Percentiles rank a stretch among this genome's conserved stretches.
Conservation (phyloP, 495 filamentous ascomycete genomes). For the Daldinia loculata region DNA sequence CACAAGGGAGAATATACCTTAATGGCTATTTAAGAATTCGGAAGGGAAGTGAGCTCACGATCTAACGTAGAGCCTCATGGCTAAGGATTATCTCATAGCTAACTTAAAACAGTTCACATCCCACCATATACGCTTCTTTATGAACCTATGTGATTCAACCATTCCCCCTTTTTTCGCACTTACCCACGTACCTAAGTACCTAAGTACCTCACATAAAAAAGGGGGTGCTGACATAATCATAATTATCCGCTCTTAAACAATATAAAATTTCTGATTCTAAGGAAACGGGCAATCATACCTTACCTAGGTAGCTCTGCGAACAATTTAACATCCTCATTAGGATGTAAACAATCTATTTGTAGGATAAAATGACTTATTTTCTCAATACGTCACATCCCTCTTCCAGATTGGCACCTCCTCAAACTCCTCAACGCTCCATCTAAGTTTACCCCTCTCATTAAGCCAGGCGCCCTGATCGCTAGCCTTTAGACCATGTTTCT, state of each 20-base stretch:
- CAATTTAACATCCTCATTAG: too few species aligned
- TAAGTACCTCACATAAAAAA: neutral
- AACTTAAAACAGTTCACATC: too few species aligned
- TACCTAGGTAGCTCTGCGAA: too few species aligned
- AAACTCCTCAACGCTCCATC: slow-evolving; percentile 57
- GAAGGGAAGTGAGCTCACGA: too few species aligned
- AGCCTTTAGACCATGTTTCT: slow-evolving; percentile 44
- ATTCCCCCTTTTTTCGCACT: neutral
- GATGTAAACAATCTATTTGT: neutral
- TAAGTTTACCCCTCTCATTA: slow-evolving; percentile 65
- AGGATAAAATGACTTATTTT: too few species aligned
- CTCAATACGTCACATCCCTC: slow-evolving; percentile 56
- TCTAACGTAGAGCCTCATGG: too few species aligned
- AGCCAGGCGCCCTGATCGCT: slow-evolving; percentile 73
- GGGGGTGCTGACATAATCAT: neutral
- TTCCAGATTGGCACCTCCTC: slow-evolving; percentile 73
- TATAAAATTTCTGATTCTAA: too few species aligned
- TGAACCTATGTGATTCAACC: neutral
- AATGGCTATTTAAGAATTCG: too few species aligned
- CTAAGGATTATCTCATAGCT: too few species aligned
- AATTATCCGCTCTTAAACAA: neutral
- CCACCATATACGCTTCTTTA: too few species aligned
- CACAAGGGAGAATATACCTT: neutral
- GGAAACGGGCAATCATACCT: too few species aligned
- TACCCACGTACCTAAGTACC: neutral